These are phyloP conservation scores for Ceratocystis variospora DNA, from an alignment of 2,329 filamentous ascomycete species.

Conservation along the genomic window DNA sequence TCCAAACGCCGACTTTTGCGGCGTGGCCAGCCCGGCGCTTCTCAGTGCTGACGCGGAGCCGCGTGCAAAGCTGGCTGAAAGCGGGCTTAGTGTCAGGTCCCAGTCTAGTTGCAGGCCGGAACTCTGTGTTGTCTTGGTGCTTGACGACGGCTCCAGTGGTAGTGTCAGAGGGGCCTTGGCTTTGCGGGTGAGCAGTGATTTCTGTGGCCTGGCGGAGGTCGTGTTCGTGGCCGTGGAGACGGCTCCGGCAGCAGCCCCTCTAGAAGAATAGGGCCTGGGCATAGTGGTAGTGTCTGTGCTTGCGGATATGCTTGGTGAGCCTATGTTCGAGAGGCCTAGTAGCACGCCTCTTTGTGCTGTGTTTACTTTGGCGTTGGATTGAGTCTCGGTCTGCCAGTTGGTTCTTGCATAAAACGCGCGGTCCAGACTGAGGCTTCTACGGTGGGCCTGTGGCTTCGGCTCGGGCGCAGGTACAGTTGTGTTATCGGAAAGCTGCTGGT, in stretches of 20 bases:
- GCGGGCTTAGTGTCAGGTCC: slow-evolving; percentile 17
- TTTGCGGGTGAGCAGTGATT: slow-evolving; percentile 2
- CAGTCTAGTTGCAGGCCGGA: slow-evolving; percentile 14
- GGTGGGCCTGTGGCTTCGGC: background rate
- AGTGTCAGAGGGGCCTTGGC: slow-evolving; percentile 10
- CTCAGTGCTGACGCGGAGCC: slow-evolving; percentile 10
- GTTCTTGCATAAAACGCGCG: background rate
- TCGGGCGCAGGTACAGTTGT: background rate
- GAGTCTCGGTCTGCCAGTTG: background rate
- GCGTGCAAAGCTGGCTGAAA: slow-evolving; percentile 16
- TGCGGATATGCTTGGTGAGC: background rate
- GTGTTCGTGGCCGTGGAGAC: background rate
- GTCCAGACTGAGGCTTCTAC: background rate
- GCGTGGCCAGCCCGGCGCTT: slow-evolving; percentile 11
- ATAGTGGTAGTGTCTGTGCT: background rate
- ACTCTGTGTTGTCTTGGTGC: background rate
- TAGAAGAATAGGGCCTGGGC: background rate
- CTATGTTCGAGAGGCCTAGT: background rate
- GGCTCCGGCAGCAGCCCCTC: background rate
- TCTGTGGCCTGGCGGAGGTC: background rate
- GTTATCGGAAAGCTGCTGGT: background rate
- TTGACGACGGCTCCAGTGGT: background rate
- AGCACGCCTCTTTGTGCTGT: background rate
- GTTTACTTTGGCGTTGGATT: background rate
- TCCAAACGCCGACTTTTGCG: slow-evolving; percentile 11